These are phyloP conservation scores for Daedaleopsis sinensis DNA, from an alignment of 768 basidiomycete genomes.

Conservation along the genomic window DNA sequence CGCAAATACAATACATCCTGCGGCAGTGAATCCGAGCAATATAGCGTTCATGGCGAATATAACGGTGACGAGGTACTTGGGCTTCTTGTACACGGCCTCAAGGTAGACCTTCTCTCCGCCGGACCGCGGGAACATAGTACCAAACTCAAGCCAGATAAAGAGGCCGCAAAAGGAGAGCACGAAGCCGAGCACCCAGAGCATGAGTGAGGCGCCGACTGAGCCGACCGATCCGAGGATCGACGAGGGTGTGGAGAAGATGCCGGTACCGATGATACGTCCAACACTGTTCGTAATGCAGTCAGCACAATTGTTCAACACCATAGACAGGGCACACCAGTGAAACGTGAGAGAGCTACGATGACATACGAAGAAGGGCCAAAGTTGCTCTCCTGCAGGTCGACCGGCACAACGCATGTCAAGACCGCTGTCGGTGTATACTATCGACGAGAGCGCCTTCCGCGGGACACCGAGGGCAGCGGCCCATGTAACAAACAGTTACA, in stretches of 20 bases:
- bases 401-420: too few species aligned
- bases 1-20: slow-evolving; percentile 36
- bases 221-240: slow-evolving; percentile 59
- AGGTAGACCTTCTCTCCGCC: slow-evolving; percentile 68
- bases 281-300: too few species aligned
- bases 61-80: slow-evolving; percentile 36
- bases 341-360: too few species aligned
- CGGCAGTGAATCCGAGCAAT: slow-evolving; percentile 40
- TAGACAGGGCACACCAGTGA: too few species aligned
- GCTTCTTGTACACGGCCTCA: slow-evolving; percentile 51
- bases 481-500: too few species aligned
- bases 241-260: slow-evolving; percentile 67
- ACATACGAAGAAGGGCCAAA: too few species aligned
- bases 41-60: slow-evolving; percentile 40
- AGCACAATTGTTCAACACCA: too few species aligned
- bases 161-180: slow-evolving; percentile 58
- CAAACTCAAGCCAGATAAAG: slow-evolving; percentile 66
- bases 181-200: slow-evolving; percentile 68
- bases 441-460: too few species aligned
- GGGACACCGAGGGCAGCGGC: too few species aligned
- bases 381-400: too few species aligned
- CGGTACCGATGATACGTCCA: slow-evolving; percentile 62
- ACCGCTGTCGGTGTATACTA: too few species aligned
- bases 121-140: slow-evolving; percentile 64
- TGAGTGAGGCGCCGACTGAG: slow-evolving; percentile 60